Evolutionary conservation across 1,284 basidiomycete species (phyloP).

Genomic region (Wolfiporia cocos): DNA sequence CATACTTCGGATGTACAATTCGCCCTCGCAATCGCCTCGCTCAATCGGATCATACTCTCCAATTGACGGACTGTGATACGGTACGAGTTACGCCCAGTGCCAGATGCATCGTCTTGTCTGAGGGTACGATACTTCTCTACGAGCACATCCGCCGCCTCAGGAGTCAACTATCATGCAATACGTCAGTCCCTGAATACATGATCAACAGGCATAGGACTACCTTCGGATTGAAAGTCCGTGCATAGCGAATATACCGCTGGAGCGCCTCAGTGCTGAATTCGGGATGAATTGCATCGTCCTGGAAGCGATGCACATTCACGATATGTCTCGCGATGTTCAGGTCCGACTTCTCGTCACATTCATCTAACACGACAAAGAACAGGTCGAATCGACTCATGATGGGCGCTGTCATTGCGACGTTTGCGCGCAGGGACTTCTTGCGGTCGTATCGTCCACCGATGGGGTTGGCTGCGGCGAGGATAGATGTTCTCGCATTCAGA

Average conservation of each 20-base stretch:
- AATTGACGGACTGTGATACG: slow-evolving; percentile 95
- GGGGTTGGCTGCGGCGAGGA: slow-evolving; percentile 97
- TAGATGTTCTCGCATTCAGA: slow-evolving; percentile 95
- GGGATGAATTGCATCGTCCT: slow-evolving; percentile 90
- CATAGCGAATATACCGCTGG: slow-evolving; percentile 96
- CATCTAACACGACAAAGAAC: slow-evolving; percentile 98
- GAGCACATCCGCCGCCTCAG: slow-evolving; percentile 87
- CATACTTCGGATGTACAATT: slow-evolving; percentile 87
- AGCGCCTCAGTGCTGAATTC: slow-evolving; percentile 97
- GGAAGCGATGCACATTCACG: slow-evolving; percentile 95
- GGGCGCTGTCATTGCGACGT: slow-evolving; percentile 96
- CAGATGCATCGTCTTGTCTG: slow-evolving; percentile 88
- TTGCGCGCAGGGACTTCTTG: slow-evolving; percentile 90
- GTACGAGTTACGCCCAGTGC: slow-evolving; percentile 87
- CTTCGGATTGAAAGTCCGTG: slow-evolving; percentile 95
- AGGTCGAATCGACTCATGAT: slow-evolving; percentile 99
- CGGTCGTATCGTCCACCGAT: slow-evolving; percentile 95
- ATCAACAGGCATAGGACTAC: too few relatives aligned
- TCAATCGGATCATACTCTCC: slow-evolving; percentile 95
- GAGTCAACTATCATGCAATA: slow-evolving; percentile 62
- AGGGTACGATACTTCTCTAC: slow-evolving; percentile 95
- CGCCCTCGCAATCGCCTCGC: slow-evolving; percentile 95
- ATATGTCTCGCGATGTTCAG: slow-evolving; percentile 95
- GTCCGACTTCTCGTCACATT: slow-evolving; percentile 93
- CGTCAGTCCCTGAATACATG: too few relatives aligned